These are phyloP conservation scores for Platanthera guangdongensis DNA, from an alignment of 106 monocot genomes.

Conservation along the genomic window DNA sequence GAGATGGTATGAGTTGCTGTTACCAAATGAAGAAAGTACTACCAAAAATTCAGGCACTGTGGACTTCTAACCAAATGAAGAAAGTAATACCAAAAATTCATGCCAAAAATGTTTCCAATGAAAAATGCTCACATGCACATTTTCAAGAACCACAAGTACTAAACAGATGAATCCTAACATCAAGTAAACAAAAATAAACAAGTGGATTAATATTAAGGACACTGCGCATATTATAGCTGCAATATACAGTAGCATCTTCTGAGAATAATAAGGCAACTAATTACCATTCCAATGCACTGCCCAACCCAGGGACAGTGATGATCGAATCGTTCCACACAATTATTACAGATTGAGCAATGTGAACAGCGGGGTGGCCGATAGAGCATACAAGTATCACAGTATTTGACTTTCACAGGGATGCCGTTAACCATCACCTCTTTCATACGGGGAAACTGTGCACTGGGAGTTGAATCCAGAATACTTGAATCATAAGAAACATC, in stretches of 20 bases:
- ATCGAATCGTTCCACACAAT: conserved; percentile 35
- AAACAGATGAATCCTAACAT: not conserved
- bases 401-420: conserved; percentile 25
- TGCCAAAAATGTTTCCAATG: no score
- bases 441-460: conserved; percentile 27
- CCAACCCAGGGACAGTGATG: conserved; percentile 43
- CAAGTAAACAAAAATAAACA: not conserved
- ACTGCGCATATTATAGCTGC: not conserved
- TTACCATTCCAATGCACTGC: conserved; percentile 32
- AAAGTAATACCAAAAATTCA: not conserved
- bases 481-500: conserved; percentile 50
- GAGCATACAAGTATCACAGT: conserved; percentile 31
- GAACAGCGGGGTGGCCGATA: conserved; percentile 33
- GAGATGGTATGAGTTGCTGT: not conserved
- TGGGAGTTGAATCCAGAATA: conserved; percentile 24
- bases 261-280: not conserved
- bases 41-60: not conserved
- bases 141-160: not conserved
- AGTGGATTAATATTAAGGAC: not conserved
- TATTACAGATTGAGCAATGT: conserved; percentile 36
- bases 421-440: conserved; percentile 27
- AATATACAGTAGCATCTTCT: not conserved
- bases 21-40: not conserved
- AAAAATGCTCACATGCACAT: not conserved
- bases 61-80: not conserved